Percentiles rank a stretch among this genome's conserved stretches.
These are phyloP conservation scores for Colletotrichum sp. DNA, from an alignment of 2,329 filamentous ascomycete genomes.

Conservation along the genomic window DNA sequence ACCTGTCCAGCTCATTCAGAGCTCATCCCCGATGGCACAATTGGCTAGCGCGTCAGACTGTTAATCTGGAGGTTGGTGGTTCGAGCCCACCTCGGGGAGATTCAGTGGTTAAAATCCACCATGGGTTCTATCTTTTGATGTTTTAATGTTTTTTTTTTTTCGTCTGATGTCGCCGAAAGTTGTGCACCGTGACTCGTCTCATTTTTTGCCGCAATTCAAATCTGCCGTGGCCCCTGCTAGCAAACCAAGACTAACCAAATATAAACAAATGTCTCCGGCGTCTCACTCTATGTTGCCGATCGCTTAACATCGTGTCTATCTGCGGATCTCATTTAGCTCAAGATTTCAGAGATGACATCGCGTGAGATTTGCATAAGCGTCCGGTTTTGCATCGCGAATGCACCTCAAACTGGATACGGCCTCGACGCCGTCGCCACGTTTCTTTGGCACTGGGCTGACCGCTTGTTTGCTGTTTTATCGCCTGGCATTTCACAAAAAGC, in stretches of 20 bases:
- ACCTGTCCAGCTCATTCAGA: neutral
- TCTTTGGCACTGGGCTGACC: neutral
- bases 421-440: neutral
- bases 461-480: neutral
- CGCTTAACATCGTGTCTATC: neutral
- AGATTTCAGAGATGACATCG: neutral
- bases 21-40: slow-evolving; percentile 22
- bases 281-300: neutral
- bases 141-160: neutral
- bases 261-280: neutral
- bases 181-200: neutral
- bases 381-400: neutral
- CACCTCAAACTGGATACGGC: neutral
- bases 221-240: neutral
- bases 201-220: neutral
- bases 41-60: slow-evolving; percentile 23
- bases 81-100: slow-evolving; percentile 22
- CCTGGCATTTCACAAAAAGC: neutral
- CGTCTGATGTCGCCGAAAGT: neutral
- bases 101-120: neutral
- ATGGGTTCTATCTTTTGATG: neutral
- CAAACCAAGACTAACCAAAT: neutral
- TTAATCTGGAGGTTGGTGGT: slow-evolving; percentile 24
- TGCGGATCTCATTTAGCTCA: neutral
- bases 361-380: neutral